Conservation (phyloP, 2,329 filamentous ascomycete genomes). For the Coniochaeta pulveracea region DNA sequence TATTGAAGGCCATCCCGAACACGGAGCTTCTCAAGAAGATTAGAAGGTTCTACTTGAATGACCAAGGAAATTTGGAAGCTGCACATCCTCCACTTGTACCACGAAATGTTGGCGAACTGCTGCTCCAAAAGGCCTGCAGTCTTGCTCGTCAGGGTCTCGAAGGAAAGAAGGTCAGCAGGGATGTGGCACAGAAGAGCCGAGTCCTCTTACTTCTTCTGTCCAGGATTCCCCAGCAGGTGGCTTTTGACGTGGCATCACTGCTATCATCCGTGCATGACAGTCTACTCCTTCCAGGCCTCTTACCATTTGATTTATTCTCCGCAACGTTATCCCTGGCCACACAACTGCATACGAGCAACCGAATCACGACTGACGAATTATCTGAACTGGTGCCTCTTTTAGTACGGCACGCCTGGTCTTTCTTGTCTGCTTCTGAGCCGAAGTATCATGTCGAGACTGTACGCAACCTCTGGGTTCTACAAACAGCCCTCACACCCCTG, state of each 20-base stretch:
- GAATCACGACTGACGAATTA: constrained; percentile 39
- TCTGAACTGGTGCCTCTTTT: constrained; percentile 56
- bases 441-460: constrained; percentile 95
- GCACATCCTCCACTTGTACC: constrained; percentile 47
- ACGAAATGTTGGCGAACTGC: constrained; percentile 44
- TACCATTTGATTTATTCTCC: constrained; percentile 45
- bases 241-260: constrained; percentile 34
- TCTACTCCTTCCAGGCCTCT: constrained; percentile 23
- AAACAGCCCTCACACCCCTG: constrained; percentile 54
- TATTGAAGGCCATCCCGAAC: constrained; percentile 23
- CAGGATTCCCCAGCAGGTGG: constrained; percentile 34
- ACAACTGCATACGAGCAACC: constrained; percentile 41
- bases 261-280: constrained; percentile 38
- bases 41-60: constrained; percentile 55
- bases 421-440: constrained; percentile 69
- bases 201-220: constrained; percentile 46
- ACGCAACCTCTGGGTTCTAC: constrained; percentile 74
- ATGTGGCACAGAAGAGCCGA: constrained; percentile 45
- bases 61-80: constrained; percentile 58
- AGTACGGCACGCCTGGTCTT: constrained; percentile 65
- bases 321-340: constrained; percentile 47
- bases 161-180: constrained; percentile 26
- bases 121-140: constrained; percentile 48
- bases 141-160: constrained; percentile 37
- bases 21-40: constrained; percentile 49